phyloP scores from a whole-genome alignment of 495 filamentous ascomycete genomes.

The Penicillium bialowiezense region DNA sequence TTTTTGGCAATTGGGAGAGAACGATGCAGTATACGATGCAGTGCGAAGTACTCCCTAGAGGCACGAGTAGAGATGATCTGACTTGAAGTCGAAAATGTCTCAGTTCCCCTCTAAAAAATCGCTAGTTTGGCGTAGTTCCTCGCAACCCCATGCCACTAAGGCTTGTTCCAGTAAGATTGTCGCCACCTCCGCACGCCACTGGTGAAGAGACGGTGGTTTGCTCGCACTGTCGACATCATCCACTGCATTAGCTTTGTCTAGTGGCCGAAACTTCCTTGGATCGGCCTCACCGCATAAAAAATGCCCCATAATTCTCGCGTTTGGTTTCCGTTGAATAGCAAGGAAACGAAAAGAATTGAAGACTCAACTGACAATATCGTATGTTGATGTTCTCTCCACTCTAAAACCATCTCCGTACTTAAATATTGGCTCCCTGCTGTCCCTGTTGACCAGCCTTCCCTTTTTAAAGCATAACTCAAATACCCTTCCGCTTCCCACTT shows the following conservation, averaged over 20 bases:
- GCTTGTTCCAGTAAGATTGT: constrained; percentile 15
- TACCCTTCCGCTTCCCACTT: not conserved
- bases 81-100: too few species aligned
- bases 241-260: not conserved
- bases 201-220: not conserved
- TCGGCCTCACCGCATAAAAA: not conserved
- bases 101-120: constrained; percentile 10
- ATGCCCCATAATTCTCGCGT: not conserved
- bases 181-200: constrained; percentile 4
- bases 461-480: not conserved
- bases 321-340: not conserved
- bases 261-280: not conserved
- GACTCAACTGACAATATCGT: not conserved
- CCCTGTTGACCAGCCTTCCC: not conserved
- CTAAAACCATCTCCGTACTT: not conserved
- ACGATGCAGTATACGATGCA: too few species aligned
- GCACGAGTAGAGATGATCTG: too few species aligned
- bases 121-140: constrained; percentile 3
- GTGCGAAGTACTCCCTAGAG: too few species aligned
- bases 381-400: constrained; percentile 4
- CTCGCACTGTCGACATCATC: constrained; percentile 4
- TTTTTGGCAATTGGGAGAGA: too few species aligned
- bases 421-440: not conserved
- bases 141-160: constrained; percentile 2
- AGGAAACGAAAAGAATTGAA: not conserved